Base-by-base conservation (phyloP, 192 early-diverging fungal species). In the Coemansia aciculifera region DNA sequence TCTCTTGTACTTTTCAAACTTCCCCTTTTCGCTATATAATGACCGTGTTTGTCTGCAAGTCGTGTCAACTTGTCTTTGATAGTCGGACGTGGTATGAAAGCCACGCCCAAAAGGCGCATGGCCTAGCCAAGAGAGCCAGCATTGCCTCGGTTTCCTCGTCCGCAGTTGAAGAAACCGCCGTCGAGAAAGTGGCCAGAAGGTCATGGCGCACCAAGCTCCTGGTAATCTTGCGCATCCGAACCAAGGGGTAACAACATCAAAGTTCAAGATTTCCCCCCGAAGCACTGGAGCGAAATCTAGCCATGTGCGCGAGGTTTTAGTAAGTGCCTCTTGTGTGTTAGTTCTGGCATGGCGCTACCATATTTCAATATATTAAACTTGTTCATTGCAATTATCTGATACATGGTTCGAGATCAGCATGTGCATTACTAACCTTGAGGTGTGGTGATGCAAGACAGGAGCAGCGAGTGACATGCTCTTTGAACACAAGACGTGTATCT, bases 61-160 rank as follows among this genome's bases (percentile, higher is more conserved):
- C 17, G 2, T 78, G 76, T 56, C 43, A 61, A 8, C 63, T 72
- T 0, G 56, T 61, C 5, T 78, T 73, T 37, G 76, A 78, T 39
- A 72, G 71, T 59, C 72, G 69, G 34, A 31, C 17, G 3, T 78
- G 76, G 76, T 78, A 78, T 42, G 54, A 62, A 1, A 67, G 67
- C 37, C 76, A 78, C 42, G 12, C 69, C 39, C 63, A 59, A 15
- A 29, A 59, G 5, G 49, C 62, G 1, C 76, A 78, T 29, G 48
- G 51, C 0, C 19, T 13, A n/a, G n/a, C 63, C 15, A 57, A 38
- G 3, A 67, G 66, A 38, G 52, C 56, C 23, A 62, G 39, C 10
- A 57, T 61, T 32, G 62, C 39, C 31, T 67, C 69, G 0, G 60
- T 40, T 0, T 51, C 62, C 17, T 65, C 70, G 24, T 52, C 51